Conservation (phyloP, 2,329 filamentous ascomycete species). For the Xylaria sp. region DNA sequence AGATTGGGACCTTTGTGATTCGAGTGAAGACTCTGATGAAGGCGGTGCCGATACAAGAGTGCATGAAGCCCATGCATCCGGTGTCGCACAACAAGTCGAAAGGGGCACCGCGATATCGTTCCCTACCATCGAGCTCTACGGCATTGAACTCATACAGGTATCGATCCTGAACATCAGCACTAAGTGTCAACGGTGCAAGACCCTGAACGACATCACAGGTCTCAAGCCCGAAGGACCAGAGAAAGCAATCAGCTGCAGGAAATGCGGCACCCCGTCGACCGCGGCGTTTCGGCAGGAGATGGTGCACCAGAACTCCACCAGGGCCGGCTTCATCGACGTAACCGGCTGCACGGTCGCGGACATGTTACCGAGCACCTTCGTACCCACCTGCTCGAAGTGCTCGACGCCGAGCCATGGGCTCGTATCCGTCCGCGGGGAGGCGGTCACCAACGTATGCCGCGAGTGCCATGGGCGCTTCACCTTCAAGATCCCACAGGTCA, state of each 20-base stretch:
- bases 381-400: constrained; percentile 78
- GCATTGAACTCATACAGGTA: constrained; percentile 77
- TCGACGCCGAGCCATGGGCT: constrained; percentile 73
- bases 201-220: constrained; percentile 70
- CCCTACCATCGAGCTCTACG: constrained; percentile 76
- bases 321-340: constrained; percentile 79
- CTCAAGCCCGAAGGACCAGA: constrained; percentile 62
- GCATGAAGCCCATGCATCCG: constrained; percentile 32
- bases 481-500: constrained; percentile 78
- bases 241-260: constrained; percentile 61
- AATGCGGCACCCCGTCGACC: constrained; percentile 60
- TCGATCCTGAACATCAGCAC: constrained; percentile 69
- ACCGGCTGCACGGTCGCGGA: constrained; percentile 76
- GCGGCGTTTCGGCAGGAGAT: constrained; percentile 69
- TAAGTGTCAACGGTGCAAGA: constrained; percentile 82
- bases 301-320: constrained; percentile 74
- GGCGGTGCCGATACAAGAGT: constrained; percentile 49
- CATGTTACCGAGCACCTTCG: constrained; percentile 78
- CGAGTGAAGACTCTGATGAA: constrained; percentile 54
- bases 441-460: constrained; percentile 75
- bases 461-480: constrained; percentile 81
- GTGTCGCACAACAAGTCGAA: constrained; percentile 55
- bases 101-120: constrained; percentile 79
- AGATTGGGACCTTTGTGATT: constrained; percentile 50
- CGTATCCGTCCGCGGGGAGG: constrained; percentile 75